phyloP scores from a whole-genome alignment of 2,329 filamentous ascomycete genomes.

The Colletotrichum sp. region DNA sequence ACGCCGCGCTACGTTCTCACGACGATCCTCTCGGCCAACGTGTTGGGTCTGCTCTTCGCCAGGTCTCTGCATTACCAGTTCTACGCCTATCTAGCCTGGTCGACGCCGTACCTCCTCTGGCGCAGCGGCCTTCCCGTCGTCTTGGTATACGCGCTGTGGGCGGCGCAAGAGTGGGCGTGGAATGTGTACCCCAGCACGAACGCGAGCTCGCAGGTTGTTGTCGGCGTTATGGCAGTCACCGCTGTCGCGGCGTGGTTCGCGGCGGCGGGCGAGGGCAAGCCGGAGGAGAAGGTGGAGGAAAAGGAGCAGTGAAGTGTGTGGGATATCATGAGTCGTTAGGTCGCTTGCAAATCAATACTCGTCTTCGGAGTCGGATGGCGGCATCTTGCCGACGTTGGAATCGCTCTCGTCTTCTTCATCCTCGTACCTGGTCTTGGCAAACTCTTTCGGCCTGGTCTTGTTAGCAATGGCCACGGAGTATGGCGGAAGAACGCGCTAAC shows the following conservation, averaged over 20 bases:
- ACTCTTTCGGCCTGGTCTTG: conserved; percentile 76
- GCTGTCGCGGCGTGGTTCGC: conserved; percentile 68
- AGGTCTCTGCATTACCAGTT: conserved; percentile 95
- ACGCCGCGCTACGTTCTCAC: conserved; percentile 78
- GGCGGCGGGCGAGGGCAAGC: conserved; percentile 46
- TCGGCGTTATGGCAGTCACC: conserved; percentile 72
- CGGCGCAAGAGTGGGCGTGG: conserved; percentile 89
- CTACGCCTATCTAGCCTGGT: conserved; percentile 90
- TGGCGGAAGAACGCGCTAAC: conserved; percentile 23
- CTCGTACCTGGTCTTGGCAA: conserved; percentile 69
- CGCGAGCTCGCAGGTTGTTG: conserved; percentile 64
- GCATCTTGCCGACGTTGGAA: conserved; percentile 84
- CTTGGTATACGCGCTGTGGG: conserved; percentile 73
- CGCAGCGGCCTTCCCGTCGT: conserved; percentile 72
- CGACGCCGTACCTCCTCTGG: conserved; percentile 88
- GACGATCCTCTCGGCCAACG: conserved; percentile 76
- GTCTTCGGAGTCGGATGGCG: conserved; percentile 80
- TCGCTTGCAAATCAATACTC: conserved; percentile 40
- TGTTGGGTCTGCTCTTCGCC: conserved; percentile 84
- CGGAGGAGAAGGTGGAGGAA: conserved; percentile 25
- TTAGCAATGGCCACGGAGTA: not conserved
- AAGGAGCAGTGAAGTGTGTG: conserved; percentile 19
- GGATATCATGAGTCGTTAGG: not conserved
- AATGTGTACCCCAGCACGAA: conserved; percentile 86
- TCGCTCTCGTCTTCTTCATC: conserved; percentile 78